Conservation (phyloP, 257 asterid genomes). For the Gentiana dahurica region DNA sequence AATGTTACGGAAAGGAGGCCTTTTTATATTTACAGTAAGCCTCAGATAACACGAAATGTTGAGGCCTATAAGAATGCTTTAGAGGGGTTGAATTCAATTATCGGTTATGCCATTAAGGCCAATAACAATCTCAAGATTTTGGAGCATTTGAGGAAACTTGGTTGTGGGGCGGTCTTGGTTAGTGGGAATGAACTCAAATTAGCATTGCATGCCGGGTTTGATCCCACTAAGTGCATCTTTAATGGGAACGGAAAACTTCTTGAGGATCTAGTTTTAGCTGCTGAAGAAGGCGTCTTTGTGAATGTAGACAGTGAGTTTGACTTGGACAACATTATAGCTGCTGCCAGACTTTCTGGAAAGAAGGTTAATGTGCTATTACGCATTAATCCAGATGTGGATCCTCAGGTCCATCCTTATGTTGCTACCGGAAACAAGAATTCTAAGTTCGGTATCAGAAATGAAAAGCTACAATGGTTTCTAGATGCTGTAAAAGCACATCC, state of each 20-base stretch:
- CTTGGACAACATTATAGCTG: slow-evolving; percentile 74
- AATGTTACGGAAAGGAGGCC: slow-evolving; percentile 65
- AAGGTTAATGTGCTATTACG: slow-evolving; percentile 74
- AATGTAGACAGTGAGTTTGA: slow-evolving; percentile 93
- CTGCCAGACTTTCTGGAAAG: slow-evolving; percentile 79
- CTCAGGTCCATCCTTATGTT: slow-evolving; percentile 99
- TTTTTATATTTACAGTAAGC: slow-evolving; percentile 79
- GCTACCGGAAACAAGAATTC: slow-evolving; percentile 97
- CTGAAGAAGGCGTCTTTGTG: slow-evolving; percentile 77
- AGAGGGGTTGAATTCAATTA: slow-evolving; percentile 60
- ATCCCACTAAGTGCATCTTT: slow-evolving; percentile 85
- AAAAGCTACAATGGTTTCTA: slow-evolving; percentile 90
- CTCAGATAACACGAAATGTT: slow-evolving; percentile 74
- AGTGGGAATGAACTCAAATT: slow-evolving; percentile 90
- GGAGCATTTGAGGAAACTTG: slow-evolving; percentile 69
- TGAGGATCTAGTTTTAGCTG: slow-evolving; percentile 90
- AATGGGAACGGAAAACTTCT: slow-evolving; percentile 88
- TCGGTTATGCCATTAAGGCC: slow-evolving; percentile 94
- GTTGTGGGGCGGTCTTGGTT: slow-evolving; percentile 94
- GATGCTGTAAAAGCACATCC: slow-evolving; percentile 93
- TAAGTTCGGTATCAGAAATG: slow-evolving; percentile 91
- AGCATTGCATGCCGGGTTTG: slow-evolving; percentile 82
- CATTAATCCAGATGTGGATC: slow-evolving; percentile 96
- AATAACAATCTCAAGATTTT: slow-evolving; percentile 81
- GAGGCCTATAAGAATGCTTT: slow-evolving; percentile 81